Base-by-base conservation (phyloP, 2,329 filamentous ascomycete genomes). In the Metarhizium guizhouense region DNA sequence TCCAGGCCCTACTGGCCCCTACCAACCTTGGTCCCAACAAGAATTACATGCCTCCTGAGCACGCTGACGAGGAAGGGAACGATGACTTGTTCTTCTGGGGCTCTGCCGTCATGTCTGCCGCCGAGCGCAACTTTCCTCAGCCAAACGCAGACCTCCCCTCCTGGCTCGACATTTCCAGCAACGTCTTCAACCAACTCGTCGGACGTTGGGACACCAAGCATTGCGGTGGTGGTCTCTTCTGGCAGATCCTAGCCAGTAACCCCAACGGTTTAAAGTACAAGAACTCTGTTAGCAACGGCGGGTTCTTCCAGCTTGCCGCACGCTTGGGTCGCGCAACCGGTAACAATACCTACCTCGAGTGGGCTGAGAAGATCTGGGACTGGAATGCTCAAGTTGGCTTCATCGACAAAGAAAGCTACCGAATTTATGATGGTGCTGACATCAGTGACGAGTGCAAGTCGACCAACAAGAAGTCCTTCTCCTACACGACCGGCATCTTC, bases 201-300 rank as follows among this genome's bases (percentile, higher is more conserved):
- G 69, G 70, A 25, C 82, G 90, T 49, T 94, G 90, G 90, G 84
- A 92, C 66, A 77, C 73, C 0, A 72, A 75, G 0, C 70, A 74
- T 43, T 95, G 90, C 64, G 77, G 76, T 30, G 90, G 90, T 58
- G 90, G 90, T 4, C 72, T 94, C 50, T 77, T 83, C 56, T 93
- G 88, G 88, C 90, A 95, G 73, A 90, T 95, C 61, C 92, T 86
- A 68, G 73, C 79, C 1, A 82, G 80, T 63, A 93, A 95, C 67
- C 74, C 75, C 50, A 84, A 84, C 59, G 90, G 90, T 14, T 85
- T 91, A 67, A 79, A 83, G 64, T 94, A 95, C 79, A 94, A 92
- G 72, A 93, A 93, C 73, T 80, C 84, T 6, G 82, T 92, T 62
- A 85, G 85, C 58, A 94, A 94, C 68, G 89, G 88, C 47, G 85